Percentiles rank a stretch among this genome's conserved stretches.
phyloP scores from a whole-genome alignment of 768 basidiomycete genomes.

The Rhodotorula paludigena region DNA sequence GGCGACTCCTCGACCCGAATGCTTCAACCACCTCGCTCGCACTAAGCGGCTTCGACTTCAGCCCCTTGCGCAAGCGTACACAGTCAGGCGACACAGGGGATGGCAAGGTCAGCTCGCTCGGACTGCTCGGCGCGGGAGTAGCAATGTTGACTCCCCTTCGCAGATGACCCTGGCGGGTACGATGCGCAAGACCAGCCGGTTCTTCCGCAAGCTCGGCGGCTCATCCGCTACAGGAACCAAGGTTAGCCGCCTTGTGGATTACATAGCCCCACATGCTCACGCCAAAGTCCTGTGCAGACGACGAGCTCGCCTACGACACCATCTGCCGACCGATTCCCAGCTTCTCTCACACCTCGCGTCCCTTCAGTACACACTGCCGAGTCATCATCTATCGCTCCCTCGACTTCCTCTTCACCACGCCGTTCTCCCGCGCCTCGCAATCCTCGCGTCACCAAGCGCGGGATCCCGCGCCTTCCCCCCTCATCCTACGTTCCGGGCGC shows the following conservation, averaged over 20 bases:
- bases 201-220: conserved; percentile 41
- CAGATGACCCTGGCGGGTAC: conserved; percentile 33
- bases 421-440: neutral
- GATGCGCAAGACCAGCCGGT: conserved; percentile 42
- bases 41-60: conserved; percentile 13
- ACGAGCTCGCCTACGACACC: neutral
- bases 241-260: too few species aligned
- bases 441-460: neutral
- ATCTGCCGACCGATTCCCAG: neutral
- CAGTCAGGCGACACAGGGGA: neutral
- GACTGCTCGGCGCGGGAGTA: too few species aligned
- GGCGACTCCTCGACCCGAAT: neutral
- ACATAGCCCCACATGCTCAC: too few species aligned
- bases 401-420: neutral
- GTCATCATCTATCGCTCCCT: neutral
- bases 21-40: neutral
- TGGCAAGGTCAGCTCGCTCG: conserved; percentile 4
- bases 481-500: neutral
- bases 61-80: conserved; percentile 6
- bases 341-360: neutral
- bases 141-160: too few species aligned
- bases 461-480: neutral
- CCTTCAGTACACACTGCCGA: neutral
- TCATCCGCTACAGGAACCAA: neutral
- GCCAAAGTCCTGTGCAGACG: too few species aligned